Base-by-base conservation (phyloP, 2,329 filamentous ascomycete species). In the Nigrospora oryzae region DNA sequence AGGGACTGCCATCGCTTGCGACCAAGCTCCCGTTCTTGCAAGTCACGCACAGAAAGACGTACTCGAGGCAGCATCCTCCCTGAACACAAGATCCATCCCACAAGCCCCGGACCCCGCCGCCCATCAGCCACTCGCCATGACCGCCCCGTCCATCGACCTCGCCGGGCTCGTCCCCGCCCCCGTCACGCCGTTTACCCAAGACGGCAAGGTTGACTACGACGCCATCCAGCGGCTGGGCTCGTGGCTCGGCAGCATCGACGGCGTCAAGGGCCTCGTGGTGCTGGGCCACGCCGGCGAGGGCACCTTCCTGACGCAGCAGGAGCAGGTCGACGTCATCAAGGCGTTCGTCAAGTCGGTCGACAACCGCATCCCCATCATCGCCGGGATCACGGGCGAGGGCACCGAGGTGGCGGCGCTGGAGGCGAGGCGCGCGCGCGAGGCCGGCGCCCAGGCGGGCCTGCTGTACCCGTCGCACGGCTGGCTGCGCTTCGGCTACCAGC, bases 211-310 rank as follows among this genome's bases (percentile, higher is more conserved):
- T 44, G 73, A 76, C 58, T 75, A 70, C 54, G 64, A 67, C 11
- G 71, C 72, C 35, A 75, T 75, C 48, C 70, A 75, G 43, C 67
- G 72, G 14, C 66, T 75, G 12, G 73, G 73, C 14, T 70, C 68
- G 5, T 75, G 72, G 73, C 70, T 75, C 31, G 71, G 71, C 36
- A 70, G 69, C 54, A 73, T 74, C 39, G 51, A 63, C 6, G 72
- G 71, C 16, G 69, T 75, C 49, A 75, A 73, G 48, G 71, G 72
- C 30, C 65, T 75, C 3, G 72, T 75, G 0, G 72, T 76, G 11
- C 65, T 75, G 13, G 73, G 73, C n/a, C 73, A 75, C 47, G 73
- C 73, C 28, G 72, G 72, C 32, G 73, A 76, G 51, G 73, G 73
- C 30, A 76, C 71, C 1, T 75, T 75, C 59, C 64, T 75, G 36